Evolutionary conservation across 768 basidiomycete species (phyloP), one percentile per base, ranked within the genome.

Genomic region (Suillus hirtellus): DNA sequence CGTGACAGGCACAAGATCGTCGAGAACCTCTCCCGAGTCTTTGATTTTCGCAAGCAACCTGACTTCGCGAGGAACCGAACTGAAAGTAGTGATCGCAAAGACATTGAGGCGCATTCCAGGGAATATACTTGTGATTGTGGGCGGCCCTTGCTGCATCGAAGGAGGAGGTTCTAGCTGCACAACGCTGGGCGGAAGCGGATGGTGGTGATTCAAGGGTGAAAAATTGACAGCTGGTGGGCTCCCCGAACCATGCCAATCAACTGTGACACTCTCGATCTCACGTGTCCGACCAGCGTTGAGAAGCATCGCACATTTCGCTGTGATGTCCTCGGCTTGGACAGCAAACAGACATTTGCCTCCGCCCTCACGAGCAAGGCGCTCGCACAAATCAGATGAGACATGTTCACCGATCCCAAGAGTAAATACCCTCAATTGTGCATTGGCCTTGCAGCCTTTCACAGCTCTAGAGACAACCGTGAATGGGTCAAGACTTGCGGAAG

Each of bases 371-470:
- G 88, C 86, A n/a, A 89, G 81, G 4, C 79, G 72, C 64, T 84
- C 79, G 66, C 84, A 85, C 66, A 83, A 76, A 0, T 77, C 82
- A 4, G 77, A 83, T 3, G 86, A 86, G 3, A 82, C 80, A 0
- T 65, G 66, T 27, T 74, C 58, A 14, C 88, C 88, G 15, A 89
- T 86, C 1, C 87, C 87, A 1, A 89, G 79, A 10, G 81, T 77
- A 63, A 87, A 89, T 4, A 88, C 76, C 9, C 86, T 83, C 2
- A 84, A 63, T 9, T 76, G 76, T 0, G 77, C 75, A 7, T 69
- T 49, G 0, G 65, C 43, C 2, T 71, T 55, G 34, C 81, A 71
- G n/a, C 60, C 60, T 2, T 34, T 61, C 8, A 85, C 76, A 19
- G 79, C 80, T 2, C 64, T 59, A 3, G 72, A 58, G 12, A 78